These are phyloP conservation scores for Mortierella claussenii DNA, from an alignment of 192 early-diverging fungal species.

Conservation along the genomic window DNA sequence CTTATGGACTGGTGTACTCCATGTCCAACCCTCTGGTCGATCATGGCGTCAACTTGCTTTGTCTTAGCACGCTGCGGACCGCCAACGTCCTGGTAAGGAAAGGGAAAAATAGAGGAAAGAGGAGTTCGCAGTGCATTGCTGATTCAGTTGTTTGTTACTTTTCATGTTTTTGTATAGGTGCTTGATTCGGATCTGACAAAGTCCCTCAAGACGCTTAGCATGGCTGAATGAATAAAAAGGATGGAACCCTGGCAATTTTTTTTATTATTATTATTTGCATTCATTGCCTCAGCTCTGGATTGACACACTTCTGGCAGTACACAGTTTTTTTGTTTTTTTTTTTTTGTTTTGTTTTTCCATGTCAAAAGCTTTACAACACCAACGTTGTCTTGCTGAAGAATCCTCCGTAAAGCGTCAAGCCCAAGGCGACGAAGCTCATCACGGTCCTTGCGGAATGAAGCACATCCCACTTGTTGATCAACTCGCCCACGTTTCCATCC, in stretches of 20 bases:
- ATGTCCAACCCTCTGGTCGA: constrained; percentile 67
- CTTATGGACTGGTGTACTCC: constrained; percentile 69
- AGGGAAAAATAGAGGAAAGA: no score
- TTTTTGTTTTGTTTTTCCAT: background rate
- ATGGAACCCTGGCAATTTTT: no score
- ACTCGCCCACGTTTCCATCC: background rate
- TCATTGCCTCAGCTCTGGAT: no score
- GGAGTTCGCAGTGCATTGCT: background rate
- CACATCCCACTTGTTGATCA: constrained; percentile 39
- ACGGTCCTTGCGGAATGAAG: constrained; percentile 28
- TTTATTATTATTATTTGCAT: background rate
- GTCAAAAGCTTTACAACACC: background rate
- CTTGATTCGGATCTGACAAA: constrained; percentile 39
- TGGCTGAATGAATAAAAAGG: background rate
- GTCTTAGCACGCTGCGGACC: constrained; percentile 66
- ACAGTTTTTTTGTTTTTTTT: constrained; percentile 2
- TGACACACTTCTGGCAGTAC: no score
- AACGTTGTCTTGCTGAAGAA: background rate
- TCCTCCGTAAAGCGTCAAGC: constrained; percentile 14
- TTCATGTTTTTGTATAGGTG: constrained; percentile 14
- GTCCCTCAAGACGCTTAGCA: constrained; percentile 39
- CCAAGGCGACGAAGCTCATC: constrained; percentile 5
- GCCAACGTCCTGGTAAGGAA: constrained; percentile 66
- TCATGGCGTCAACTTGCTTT: constrained; percentile 63
- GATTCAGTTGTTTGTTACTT: background rate